Base-by-base conservation (phyloP, 495 filamentous ascomycete species). In the Lophiostoma macrostomum region DNA sequence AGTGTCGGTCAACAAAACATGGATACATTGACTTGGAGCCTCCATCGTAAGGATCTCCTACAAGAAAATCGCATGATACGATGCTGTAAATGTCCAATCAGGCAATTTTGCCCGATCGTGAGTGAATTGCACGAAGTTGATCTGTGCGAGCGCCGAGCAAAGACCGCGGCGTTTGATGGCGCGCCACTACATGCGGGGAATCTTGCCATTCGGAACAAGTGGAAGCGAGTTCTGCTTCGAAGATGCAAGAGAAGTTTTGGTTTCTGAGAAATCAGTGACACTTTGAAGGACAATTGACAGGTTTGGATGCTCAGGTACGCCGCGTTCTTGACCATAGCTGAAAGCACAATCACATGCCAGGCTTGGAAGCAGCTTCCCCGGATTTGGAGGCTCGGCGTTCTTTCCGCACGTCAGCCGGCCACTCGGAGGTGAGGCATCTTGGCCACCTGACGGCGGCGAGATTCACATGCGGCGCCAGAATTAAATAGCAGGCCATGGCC, bases 401-500 rank as follows among this genome's bases (percentile, higher is more conserved):
- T 28, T 18, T 45, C 42, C 42, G 40, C 13, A n/a, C n/a, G 39
- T 29, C 24, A 29, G 24, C 22, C 20, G 39, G 19, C 39, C 10
- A 10, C 30, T 34, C 16, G 31, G 30, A 10, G 23, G 14, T 13
- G 14, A n/a, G 8, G 25, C 23, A 29, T 4, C 16, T 3, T n/a
- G 35, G 34, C 34, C 47, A 50, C 47, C 27, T 50, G 47, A 50
- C 35, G 31, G 24, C 23, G 35, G 29, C 13, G 13, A 28, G 34
- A 1, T 50, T 50, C 47, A 50, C 47, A 50, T 50, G 47, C 47
- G 27, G 35, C 35, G 35, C 31, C 4, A 50, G 47, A 40, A 20
- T 34, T 11, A 36, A 13, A 27, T 8, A 39, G 12, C 13, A 12
- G 32, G 16, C 47, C 22, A 34, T 19, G 45, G 5, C 31, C 37